phyloP scores from a whole-genome alignment of 2,329 filamentous ascomycete species.

The Hypocrella siamensis region DNA sequence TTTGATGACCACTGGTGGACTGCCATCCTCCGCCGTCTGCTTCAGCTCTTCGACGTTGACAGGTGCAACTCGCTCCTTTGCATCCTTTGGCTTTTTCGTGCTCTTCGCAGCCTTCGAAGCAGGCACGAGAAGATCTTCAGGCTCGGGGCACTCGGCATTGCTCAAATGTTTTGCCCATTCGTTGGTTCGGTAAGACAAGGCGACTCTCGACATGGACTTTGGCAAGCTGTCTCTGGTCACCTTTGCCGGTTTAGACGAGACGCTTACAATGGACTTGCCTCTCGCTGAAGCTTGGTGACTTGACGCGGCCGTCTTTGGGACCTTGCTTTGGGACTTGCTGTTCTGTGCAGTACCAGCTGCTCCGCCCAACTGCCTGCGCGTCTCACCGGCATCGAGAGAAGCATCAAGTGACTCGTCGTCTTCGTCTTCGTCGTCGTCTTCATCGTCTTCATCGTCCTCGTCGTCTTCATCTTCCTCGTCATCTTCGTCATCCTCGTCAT shows the following conservation, averaged over 20 bases:
- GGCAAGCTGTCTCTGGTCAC: constrained; percentile 50
- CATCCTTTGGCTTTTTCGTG: constrained; percentile 13
- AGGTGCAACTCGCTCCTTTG: constrained; percentile 38
- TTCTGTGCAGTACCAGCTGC: no score
- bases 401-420: no score
- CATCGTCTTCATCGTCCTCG: no score
- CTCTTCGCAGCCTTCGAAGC: constrained; percentile 5
- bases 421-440: no score
- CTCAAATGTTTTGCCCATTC: constrained; percentile 91
- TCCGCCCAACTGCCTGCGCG: no score
- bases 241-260: constrained; percentile 26
- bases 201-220: constrained; percentile 56
- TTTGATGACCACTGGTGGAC: constrained; percentile 16
- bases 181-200: constrained; percentile 75
- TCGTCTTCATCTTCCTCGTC: no score
- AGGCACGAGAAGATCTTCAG: constrained; percentile 41
- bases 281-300: constrained; percentile 15
- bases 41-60: constrained; percentile 49
- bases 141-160: constrained; percentile 55
- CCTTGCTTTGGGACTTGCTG: no score
- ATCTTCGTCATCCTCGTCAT: no score
- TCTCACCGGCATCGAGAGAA: no score
- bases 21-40: constrained; percentile 41
- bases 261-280: constrained; percentile 24
- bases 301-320: no score